Evolutionary conservation across 73 alveolate genomes (phyloP).

Genomic region (Blepharisma stoltei): DNA sequence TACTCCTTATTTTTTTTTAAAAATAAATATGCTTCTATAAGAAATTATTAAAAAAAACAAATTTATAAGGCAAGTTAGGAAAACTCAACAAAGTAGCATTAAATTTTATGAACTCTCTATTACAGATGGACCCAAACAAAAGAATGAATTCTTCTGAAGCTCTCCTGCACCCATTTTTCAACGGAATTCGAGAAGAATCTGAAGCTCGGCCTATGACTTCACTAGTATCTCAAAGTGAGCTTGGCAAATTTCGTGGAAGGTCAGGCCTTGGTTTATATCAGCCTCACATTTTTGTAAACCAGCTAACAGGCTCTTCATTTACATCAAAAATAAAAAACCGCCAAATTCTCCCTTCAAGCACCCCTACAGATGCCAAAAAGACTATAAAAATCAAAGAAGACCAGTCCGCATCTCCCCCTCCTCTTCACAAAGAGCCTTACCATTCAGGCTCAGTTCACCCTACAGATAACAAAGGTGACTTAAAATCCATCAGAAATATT

Average conservation of each 20-base stretch:
- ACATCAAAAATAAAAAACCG: too few species aligned
- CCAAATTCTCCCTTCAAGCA: background rate
- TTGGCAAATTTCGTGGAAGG: background rate
- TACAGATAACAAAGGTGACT: too few species aligned
- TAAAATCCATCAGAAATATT: background rate
- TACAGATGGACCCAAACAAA: slow-evolving; percentile 80
- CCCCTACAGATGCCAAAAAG: background rate
- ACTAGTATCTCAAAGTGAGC: background rate
- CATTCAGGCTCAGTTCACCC: too few species aligned
- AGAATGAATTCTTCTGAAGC: slow-evolving; percentile 86
- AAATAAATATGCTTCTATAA: too few species aligned
- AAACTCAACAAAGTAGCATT: slow-evolving; percentile 75
- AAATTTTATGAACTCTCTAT: slow-evolving; percentile 71
- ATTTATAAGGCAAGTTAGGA: slow-evolving; percentile 80
- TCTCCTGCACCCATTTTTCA: slow-evolving; percentile 65
- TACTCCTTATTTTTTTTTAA: too few species aligned
- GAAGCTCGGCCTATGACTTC: slow-evolving; percentile 7
- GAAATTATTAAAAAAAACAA: too few species aligned
- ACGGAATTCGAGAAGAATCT: background rate
- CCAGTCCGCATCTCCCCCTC: background rate
- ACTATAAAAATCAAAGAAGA: background rate
- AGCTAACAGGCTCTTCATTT: too few species aligned
- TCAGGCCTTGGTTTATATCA: background rate
- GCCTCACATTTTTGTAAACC: too few species aligned
- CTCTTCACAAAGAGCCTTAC: background rate